phyloP scores from a whole-genome alignment of 805 yeast species.

The Pichia californica region DNA sequence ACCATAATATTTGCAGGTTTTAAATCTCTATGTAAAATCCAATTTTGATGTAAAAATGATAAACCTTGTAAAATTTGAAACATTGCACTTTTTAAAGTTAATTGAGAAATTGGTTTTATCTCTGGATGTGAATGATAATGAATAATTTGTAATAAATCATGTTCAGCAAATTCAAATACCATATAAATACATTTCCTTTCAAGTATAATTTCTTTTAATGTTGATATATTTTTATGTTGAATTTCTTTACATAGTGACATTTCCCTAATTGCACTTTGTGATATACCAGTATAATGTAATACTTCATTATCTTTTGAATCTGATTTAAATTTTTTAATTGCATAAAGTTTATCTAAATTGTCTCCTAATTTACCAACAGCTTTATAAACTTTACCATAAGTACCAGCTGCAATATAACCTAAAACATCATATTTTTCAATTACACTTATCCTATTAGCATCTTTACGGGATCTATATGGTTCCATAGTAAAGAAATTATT shows the following conservation, averaged over 20 bases:
- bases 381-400: slow-evolving; percentile 92
- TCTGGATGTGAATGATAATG: slow-evolving; percentile 94
- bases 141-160: slow-evolving; percentile 87
- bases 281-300: slow-evolving; percentile 85
- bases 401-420: slow-evolving; percentile 98
- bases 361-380: slow-evolving; percentile 46
- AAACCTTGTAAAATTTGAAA: slow-evolving; percentile 95
- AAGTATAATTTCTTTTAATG: slow-evolving; percentile 72
- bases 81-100: slow-evolving; percentile 73
- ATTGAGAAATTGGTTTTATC: slow-evolving; percentile 66
- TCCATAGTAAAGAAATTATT: slow-evolving; percentile 48
- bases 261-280: slow-evolving; percentile 94
- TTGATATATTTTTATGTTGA: slow-evolving; percentile 70
- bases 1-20: slow-evolving; percentile 99
- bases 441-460: slow-evolving; percentile 62
- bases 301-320: slow-evolving; percentile 85
- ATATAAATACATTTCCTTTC: slow-evolving; percentile 88
- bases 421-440: slow-evolving; percentile 79
- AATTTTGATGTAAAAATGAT: slow-evolving; percentile 85
- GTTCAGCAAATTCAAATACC: slow-evolving; percentile 96
- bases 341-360: slow-evolving; percentile 42
- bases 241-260: slow-evolving; percentile 92
- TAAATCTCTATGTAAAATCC: slow-evolving; percentile 93
- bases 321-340: slow-evolving; percentile 92
- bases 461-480: slow-evolving; percentile 59